Conservation (phyloP, 345 rosid species). For the Salix purpurea region DNA sequence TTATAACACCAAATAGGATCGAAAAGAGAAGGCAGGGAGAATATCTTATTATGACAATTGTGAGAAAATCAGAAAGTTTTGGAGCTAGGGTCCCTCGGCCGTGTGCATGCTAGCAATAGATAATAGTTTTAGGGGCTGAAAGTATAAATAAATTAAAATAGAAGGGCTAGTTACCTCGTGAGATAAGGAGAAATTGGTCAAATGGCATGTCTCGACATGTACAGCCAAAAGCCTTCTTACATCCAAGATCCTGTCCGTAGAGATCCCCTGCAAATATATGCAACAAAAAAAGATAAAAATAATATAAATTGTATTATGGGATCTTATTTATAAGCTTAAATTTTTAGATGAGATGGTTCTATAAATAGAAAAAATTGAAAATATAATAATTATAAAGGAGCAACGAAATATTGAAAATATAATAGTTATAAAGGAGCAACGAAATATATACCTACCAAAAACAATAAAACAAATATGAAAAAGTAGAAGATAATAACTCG, state of each 20-base stretch:
- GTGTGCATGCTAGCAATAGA: too few species aligned
- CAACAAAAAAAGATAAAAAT: background rate
- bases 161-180: slow-evolving; percentile 21
- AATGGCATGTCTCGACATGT: slow-evolving; percentile 29
- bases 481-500: too few species aligned
- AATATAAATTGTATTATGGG: too few species aligned
- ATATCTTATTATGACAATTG: too few species aligned
- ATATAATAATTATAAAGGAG: background rate
- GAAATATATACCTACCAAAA: background rate
- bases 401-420: background rate
- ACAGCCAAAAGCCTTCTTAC: slow-evolving; percentile 30
- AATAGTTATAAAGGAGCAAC: background rate
- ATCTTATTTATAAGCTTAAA: too few species aligned
- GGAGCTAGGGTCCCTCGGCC: background rate
- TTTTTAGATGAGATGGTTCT: too few species aligned
- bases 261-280: slow-evolving; percentile 19
- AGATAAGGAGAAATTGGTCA: slow-evolving; percentile 31
- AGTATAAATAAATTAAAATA: background rate
- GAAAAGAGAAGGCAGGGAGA: background rate
- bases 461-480: background rate
- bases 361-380: background rate
- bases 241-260: slow-evolving; percentile 34
- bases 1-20: too few species aligned
- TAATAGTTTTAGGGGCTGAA: background rate
- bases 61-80: too few species aligned